These are phyloP conservation scores for Athelia sp. DNA, from an alignment of 1,284 basidiomycete species.

Conservation along the genomic window DNA sequence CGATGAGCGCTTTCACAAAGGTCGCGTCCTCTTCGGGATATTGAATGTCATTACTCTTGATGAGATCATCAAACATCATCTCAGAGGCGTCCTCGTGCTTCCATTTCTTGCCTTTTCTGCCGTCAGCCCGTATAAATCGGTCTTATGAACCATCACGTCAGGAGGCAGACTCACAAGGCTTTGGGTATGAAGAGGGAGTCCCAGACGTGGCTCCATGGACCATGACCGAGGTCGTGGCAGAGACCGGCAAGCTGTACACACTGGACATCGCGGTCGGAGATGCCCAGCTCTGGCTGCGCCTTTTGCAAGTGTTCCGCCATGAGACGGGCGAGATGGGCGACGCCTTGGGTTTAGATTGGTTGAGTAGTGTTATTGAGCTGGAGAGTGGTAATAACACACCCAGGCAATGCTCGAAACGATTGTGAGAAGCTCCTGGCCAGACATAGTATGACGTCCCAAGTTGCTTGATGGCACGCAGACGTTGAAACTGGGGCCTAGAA, in stretches of 20 bases:
- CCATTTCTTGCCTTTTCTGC: constrained; percentile 45
- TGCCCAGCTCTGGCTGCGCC: constrained; percentile 57
- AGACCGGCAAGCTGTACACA: constrained; percentile 69
- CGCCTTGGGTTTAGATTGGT: constrained; percentile 40
- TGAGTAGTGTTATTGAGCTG: background rate
- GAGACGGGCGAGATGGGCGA: constrained; percentile 61
- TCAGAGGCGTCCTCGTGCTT: constrained; percentile 66
- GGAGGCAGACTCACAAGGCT: constrained; percentile 38
- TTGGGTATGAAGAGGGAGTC: constrained; percentile 59
- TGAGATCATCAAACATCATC: constrained; percentile 66
- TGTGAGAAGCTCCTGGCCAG: constrained; percentile 73
- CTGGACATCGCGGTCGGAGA: constrained; percentile 60
- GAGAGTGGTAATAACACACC: constrained; percentile 32
- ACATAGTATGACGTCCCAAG: constrained; percentile 71
- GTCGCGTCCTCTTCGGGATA: constrained; percentile 38
- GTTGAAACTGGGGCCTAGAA: constrained; percentile 65
- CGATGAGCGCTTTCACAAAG: constrained; percentile 69
- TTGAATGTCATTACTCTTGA: constrained; percentile 44
- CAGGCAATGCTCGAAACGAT: constrained; percentile 74
- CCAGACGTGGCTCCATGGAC: constrained; percentile 75
- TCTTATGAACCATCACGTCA: too few relatives aligned
- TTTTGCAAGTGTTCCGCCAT: constrained; percentile 53
- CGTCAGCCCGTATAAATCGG: too few relatives aligned
- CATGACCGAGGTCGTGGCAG: constrained; percentile 71
- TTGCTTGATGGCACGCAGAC: constrained; percentile 70